Conservation (phyloP, 148 eudicot genomes). For the Vaccinium corymbosum region DNA sequence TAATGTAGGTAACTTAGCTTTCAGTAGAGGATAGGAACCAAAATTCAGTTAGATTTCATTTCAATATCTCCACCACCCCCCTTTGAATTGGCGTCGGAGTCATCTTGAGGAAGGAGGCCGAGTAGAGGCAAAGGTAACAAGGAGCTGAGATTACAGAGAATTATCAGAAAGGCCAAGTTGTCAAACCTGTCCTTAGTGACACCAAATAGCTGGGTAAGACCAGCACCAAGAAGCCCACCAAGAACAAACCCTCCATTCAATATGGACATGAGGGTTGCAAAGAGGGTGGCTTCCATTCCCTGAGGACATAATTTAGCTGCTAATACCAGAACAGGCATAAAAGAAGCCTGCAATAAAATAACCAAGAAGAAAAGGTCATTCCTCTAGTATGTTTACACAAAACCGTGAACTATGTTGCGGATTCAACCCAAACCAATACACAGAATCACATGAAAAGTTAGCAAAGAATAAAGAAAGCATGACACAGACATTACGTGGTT, state of each 20-base stretch:
- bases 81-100: slow-evolving; percentile 31
- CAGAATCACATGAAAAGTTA: background rate
- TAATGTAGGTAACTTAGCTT: background rate
- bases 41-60: slow-evolving; percentile 60
- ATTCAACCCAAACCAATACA: background rate
- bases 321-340: slow-evolving; percentile 95
- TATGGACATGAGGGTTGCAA: slow-evolving; percentile 96
- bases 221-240: slow-evolving; percentile 91
- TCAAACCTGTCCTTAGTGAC: slow-evolving; percentile 77
- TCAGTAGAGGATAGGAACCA: background rate
- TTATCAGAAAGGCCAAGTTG: slow-evolving; percentile 66
- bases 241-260: slow-evolving; percentile 86
- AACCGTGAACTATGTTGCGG: background rate
- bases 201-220: slow-evolving; percentile 80
- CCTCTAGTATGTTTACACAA: background rate
- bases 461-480: background rate
- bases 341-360: slow-evolving; percentile 63
- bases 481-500: background rate
- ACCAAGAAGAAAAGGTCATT: background rate
- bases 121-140: slow-evolving; percentile 86
- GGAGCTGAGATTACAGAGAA: slow-evolving; percentile 90
- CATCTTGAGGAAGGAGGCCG: slow-evolving; percentile 68
- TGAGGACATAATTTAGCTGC: slow-evolving; percentile 90
- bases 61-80: slow-evolving; percentile 56
- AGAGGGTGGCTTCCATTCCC: slow-evolving; percentile 98